Evolutionary conservation across 306 rosid genomes (phyloP).

Genomic region (Sophora flavescens): DNA sequence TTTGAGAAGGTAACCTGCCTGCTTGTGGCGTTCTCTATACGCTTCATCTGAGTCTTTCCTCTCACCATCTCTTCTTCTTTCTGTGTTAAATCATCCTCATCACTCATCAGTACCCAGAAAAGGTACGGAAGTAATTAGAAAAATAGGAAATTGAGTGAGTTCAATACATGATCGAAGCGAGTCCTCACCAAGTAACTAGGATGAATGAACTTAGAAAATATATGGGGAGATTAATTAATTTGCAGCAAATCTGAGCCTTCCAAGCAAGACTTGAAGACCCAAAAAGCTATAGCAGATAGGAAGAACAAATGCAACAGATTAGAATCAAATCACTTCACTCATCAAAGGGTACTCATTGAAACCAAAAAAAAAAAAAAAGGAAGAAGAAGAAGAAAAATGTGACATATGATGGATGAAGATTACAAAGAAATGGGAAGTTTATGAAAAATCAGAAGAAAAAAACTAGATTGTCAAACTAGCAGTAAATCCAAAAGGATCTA

Average conservation of each 20-base stretch:
- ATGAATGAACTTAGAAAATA: not conserved
- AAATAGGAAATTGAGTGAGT: not conserved
- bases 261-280: slow-evolving; percentile 33
- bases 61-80: slow-evolving; percentile 70
- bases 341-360: not conserved
- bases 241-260: slow-evolving; percentile 39
- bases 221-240: not conserved
- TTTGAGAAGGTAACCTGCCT: slow-evolving; percentile 91
- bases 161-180: not conserved
- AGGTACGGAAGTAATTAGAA: slow-evolving; percentile 2
- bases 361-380: not conserved
- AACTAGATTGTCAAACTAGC: slow-evolving; percentile 5
- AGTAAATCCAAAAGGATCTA: slow-evolving; percentile 38
- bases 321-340: not conserved
- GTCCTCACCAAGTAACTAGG: slow-evolving; percentile 25
- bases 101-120: not conserved
- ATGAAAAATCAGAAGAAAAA: not conserved
- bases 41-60: slow-evolving; percentile 89
- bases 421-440: slow-evolving; percentile 7
- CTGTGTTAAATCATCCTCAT: not conserved
- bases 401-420: not conserved
- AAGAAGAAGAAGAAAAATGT: not conserved
- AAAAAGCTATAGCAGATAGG: not conserved
- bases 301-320: slow-evolving; percentile 35
- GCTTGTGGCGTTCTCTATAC: slow-evolving; percentile 92